phyloP scores from a whole-genome alignment of 257 asterid species.

The Eucommia ulmoides region DNA sequence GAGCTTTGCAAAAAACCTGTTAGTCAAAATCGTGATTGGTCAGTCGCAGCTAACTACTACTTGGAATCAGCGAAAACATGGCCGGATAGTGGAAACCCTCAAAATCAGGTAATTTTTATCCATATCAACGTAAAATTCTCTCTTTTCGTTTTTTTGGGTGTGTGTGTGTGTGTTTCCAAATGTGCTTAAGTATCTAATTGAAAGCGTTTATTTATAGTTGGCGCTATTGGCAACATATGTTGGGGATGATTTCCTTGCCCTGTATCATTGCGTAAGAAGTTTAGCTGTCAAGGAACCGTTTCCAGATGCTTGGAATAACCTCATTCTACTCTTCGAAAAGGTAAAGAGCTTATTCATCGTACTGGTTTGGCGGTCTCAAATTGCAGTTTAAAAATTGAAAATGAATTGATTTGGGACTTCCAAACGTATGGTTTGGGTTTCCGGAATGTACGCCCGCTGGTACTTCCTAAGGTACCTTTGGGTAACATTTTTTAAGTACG shows the following conservation, averaged over 20 bases:
- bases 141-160: not conserved
- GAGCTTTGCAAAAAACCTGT: slow-evolving; percentile 50
- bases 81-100: slow-evolving; percentile 89
- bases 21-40: slow-evolving; percentile 39
- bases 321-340: slow-evolving; percentile 72
- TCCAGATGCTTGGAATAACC: slow-evolving; percentile 90
- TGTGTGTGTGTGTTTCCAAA: no score
- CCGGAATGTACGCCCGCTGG: no score
- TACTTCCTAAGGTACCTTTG: no score
- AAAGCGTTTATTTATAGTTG: slow-evolving; percentile 49
- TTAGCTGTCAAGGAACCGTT: slow-evolving; percentile 83
- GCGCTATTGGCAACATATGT: slow-evolving; percentile 71
- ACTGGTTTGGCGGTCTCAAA: not conserved
- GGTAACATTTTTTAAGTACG: no score
- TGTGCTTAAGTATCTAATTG: no score
- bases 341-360: slow-evolving; percentile 18
- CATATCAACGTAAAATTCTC: not conserved
- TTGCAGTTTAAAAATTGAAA: no score
- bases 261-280: slow-evolving; percentile 83
- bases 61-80: slow-evolving; percentile 63
- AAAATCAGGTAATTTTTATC: slow-evolving; percentile 55
- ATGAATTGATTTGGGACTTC: no score
- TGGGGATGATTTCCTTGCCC: slow-evolving; percentile 71
- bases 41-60: slow-evolving; percentile 58
- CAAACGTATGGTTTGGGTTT: no score